These are phyloP conservation scores for Sicyos edulis DNA, from an alignment of 306 rosid genomes.

Conservation along the genomic window DNA sequence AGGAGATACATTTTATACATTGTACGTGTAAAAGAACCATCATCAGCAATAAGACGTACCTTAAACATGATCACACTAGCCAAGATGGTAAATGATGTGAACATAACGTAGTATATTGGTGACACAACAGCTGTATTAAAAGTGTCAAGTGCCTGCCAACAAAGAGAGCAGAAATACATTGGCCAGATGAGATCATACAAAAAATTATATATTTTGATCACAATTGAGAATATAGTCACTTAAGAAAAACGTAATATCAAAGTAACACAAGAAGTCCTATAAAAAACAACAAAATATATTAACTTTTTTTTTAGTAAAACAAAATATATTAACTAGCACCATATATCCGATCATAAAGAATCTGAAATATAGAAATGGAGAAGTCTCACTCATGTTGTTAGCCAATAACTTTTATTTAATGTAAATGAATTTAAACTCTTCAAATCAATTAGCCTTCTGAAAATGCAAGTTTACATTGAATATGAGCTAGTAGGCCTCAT, in stretches of 20 bases:
- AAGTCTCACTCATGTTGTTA: background rate
- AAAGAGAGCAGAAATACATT: slow-evolving; percentile 22
- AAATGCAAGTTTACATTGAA: background rate
- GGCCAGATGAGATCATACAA: slow-evolving; percentile 17
- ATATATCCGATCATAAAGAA: background rate
- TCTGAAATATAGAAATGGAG: background rate
- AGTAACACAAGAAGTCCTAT: slow-evolving; percentile 4
- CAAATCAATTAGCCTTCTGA: background rate
- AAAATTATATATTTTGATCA: background rate
- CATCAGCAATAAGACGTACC: slow-evolving; percentile 39
- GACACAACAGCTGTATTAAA: slow-evolving; percentile 99
- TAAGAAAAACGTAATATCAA: slow-evolving; percentile 5
- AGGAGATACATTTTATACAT: background rate
- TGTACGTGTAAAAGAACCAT: slow-evolving; percentile 5
- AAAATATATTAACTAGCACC: background rate
- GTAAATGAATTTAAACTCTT: background rate
- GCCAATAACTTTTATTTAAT: background rate
- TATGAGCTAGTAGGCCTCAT: no score
- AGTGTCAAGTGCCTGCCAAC: slow-evolving; percentile 90
- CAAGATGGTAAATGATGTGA: slow-evolving; percentile 93
- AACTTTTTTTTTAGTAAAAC: no score
- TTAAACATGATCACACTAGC: slow-evolving; percentile 98
- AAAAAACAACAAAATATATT: background rate
- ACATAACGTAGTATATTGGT: slow-evolving; percentile 95
- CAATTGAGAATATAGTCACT: background rate